Base-by-base conservation (phyloP, 1,284 basidiomycete species). In the Porogramme epimiltina region DNA sequence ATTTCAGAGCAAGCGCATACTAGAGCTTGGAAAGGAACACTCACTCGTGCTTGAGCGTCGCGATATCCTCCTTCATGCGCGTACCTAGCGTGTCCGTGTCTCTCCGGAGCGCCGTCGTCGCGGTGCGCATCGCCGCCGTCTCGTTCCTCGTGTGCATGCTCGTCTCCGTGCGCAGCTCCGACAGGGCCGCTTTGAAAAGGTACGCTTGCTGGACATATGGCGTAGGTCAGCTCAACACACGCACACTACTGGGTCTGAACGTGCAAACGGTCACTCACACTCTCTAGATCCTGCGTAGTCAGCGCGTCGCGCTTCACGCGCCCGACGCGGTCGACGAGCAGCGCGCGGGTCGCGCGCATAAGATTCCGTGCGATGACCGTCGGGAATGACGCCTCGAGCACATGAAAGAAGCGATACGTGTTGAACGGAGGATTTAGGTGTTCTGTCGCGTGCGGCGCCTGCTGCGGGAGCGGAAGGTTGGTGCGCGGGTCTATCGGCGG, bases 21-120 rank as follows among this genome's bases (percentile, higher is more conserved):
- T 10, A 8, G 28, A 8, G 16, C 8, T 31, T 31, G 13, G 8
- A 36, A 19, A 10, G 3, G 4, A 34, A 16, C 13, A 80, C 85
- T 58, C 62, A 93, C 90, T 98, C 95, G 66, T 98, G 95, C 71
- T 94, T 95, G 63, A 99, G 75, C 33, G 82, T 88, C 22, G 81
- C 84, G 38, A 99, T 75, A 63, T 97, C 93, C 69, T 98, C 94
- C 71, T 96, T 96, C 85, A 99, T 91, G 71, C 91, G 95, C 47
- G 91, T 87, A 62, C 90, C 85, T 26, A 98, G 72, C 3, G 80
- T 76, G 66, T 99, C 96, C 11, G 96, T 87, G 49, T 99, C 97
- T 56, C 94, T 79, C 57, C 95, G 82, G 16, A 98, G 78, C 1
- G 89, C 82, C 13, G 84, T 76, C 2, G 89, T 87, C 46, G 91